phyloP scores from a whole-genome alignment of 345 rosid genomes.

The Odontarrhena argentea region DNA sequence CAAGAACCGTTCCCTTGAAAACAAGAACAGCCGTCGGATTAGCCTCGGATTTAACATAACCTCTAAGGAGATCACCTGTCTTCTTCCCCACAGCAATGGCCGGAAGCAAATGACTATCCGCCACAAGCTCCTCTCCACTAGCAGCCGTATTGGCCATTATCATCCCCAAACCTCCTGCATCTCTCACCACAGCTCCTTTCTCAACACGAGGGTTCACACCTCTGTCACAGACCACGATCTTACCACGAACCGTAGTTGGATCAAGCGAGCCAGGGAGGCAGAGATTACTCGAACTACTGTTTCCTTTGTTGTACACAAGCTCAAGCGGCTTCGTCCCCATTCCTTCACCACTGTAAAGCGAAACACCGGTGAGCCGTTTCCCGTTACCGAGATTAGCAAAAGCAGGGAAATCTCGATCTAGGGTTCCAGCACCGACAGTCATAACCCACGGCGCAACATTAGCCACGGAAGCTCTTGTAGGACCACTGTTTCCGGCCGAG shows the following conservation, averaged over 20 bases:
- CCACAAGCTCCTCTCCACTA: constrained; percentile 77
- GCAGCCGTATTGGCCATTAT: constrained; percentile 68
- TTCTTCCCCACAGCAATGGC: constrained; percentile 70
- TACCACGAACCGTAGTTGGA: constrained; percentile 58
- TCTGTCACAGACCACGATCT: constrained; percentile 79
- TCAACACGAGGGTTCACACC: constrained; percentile 76
- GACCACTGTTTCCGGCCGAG: constrained; percentile 88
- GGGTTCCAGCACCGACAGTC: constrained; percentile 91
- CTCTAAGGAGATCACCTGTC: constrained; percentile 59
- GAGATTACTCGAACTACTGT: constrained; percentile 49
- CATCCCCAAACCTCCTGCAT: constrained; percentile 89
- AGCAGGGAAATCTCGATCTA: constrained; percentile 91
- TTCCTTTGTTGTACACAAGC: constrained; percentile 56
- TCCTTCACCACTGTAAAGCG: constrained; percentile 71
- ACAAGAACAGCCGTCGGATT: constrained; percentile 60
- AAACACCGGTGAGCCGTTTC: constrained; percentile 55
- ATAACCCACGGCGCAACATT: constrained; percentile 94
- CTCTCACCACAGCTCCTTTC: constrained; percentile 76
- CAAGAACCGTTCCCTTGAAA: constrained; percentile 72
- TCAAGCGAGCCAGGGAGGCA: constrained; percentile 80
- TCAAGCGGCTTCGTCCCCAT: constrained; percentile 57
- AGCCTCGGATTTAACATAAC: constrained; percentile 45
- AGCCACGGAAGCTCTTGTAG: constrained; percentile 54
- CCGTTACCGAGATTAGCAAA: constrained; percentile 57
- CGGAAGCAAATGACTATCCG: constrained; percentile 82